Evolutionary conservation across 495 filamentous ascomycete genomes (phyloP).

Genomic region (Podospora tetraspora): DNA sequence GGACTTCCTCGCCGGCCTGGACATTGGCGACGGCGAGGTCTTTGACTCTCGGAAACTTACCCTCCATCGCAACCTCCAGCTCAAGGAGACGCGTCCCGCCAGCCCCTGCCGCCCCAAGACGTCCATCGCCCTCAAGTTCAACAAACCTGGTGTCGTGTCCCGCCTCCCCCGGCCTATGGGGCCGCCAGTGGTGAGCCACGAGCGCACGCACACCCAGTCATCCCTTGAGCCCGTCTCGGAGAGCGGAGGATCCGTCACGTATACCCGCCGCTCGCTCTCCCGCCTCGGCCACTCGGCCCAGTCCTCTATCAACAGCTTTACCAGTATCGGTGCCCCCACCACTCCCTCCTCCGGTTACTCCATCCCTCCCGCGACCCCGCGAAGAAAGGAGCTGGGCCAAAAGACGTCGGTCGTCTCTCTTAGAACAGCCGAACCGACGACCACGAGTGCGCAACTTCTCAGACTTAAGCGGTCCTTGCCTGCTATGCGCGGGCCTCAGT

Average conservation of each 20-base stretch:
- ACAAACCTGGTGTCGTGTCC: slow-evolving; percentile 49
- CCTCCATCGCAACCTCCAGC: slow-evolving; percentile 89
- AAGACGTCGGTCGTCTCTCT: slow-evolving; percentile 52
- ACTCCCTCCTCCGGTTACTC: slow-evolving; percentile 51
- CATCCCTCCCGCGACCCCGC: slow-evolving; percentile 52
- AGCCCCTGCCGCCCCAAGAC: slow-evolving; percentile 65
- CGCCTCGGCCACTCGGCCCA: slow-evolving; percentile 62
- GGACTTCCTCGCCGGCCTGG: slow-evolving; percentile 82
- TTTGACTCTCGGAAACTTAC: slow-evolving; percentile 75
- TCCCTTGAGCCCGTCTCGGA: slow-evolving; percentile 90
- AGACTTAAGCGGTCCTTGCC: slow-evolving; percentile 86
- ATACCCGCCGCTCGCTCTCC: slow-evolving; percentile 54
- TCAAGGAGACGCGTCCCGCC: slow-evolving; percentile 61
- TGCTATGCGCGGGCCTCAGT: slow-evolving; percentile 56
- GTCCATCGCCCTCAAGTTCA: slow-evolving; percentile 83
- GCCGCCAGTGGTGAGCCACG: slow-evolving; percentile 49
- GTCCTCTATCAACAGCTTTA: slow-evolving; percentile 52
- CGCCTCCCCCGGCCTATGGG: slow-evolving; percentile 58
- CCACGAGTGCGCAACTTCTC: slow-evolving; percentile 67
- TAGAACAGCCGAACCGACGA: slow-evolving; percentile 54
- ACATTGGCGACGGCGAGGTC: slow-evolving; percentile 75
- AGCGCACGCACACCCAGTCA: slow-evolving; percentile 61
- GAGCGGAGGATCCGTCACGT: slow-evolving; percentile 65
- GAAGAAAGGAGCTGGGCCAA: slow-evolving; percentile 52
- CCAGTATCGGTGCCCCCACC: slow-evolving; percentile 48